Evolutionary conservation across 176 grass and related monocot genomes (phyloP).

Genomic region (Areca catechu): DNA sequence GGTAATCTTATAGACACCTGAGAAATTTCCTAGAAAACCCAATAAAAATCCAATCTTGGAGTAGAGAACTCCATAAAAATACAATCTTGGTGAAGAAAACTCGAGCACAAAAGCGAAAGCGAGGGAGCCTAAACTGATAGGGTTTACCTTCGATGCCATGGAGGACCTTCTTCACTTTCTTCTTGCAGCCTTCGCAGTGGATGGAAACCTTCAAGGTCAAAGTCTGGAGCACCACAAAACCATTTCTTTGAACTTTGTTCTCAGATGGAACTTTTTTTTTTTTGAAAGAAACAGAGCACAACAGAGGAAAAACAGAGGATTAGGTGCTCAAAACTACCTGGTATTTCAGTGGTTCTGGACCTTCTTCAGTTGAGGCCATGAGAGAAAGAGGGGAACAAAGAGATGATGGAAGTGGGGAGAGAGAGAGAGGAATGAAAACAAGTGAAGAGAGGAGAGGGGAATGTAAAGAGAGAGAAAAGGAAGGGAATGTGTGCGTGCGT

Average conservation of each 20-base stretch:
- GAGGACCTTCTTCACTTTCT: slow-evolving; percentile 91
- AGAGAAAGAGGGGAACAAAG: neutral
- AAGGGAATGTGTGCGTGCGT: no score
- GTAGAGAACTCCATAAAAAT: neutral
- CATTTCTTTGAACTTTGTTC: neutral
- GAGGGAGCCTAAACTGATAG: neutral
- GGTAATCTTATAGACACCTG: slow-evolving; percentile 76
- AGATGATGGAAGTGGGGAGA: neutral
- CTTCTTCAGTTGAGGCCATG: slow-evolving; percentile 63
- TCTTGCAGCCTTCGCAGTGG: slow-evolving; percentile 99
- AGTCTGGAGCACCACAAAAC: slow-evolving; percentile 30
- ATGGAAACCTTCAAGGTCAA: slow-evolving; percentile 82
- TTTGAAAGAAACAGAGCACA: neutral
- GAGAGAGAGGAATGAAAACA: neutral
- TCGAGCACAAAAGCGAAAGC: neutral
- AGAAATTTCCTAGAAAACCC: neutral
- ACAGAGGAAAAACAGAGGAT: slow-evolving; percentile 2
- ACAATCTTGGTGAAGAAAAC: neutral
- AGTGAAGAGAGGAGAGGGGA: slow-evolving; percentile 15
- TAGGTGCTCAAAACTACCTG: slow-evolving; percentile 38
- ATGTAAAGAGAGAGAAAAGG: slow-evolving; percentile 6
- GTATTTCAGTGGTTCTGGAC: slow-evolving; percentile 54
- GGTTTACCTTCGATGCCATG: slow-evolving; percentile 80
- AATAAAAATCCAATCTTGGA: slow-evolving; percentile 10
- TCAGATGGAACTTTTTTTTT: slow-evolving; percentile 3